These are phyloP conservation scores for Didymella pinodella DNA, from an alignment of 2,329 filamentous ascomycete species.

Conservation along the genomic window DNA sequence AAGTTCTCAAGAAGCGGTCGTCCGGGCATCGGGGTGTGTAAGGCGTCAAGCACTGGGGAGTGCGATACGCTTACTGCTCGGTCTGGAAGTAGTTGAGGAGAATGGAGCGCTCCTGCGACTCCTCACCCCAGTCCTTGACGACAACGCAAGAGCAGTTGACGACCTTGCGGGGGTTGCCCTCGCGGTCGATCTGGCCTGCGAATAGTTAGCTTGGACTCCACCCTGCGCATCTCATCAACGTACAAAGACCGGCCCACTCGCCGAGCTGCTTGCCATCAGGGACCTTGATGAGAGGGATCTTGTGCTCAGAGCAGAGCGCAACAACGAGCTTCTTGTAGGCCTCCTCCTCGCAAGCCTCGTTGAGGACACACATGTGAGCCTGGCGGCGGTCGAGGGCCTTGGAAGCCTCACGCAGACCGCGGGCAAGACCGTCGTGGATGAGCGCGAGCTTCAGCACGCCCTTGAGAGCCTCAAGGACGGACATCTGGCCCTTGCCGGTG, in stretches of 20 bases:
- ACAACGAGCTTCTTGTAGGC: constrained; percentile 99
- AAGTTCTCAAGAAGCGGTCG: constrained; percentile 8
- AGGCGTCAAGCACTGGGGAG: constrained; percentile 12
- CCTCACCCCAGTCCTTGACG: constrained; percentile 99
- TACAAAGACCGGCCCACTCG: constrained; percentile 99
- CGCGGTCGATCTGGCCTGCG: constrained; percentile 94
- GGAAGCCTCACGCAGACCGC: constrained; percentile 96
- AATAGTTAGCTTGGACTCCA: constrained; percentile 18
- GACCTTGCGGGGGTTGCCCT: constrained; percentile 99
- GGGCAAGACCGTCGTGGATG: constrained; percentile 99
- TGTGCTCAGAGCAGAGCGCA: constrained; percentile 98
- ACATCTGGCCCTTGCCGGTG: constrained; percentile 87
- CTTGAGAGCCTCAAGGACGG: constrained; percentile 97
- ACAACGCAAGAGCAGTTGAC: constrained; percentile 99
- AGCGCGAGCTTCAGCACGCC: constrained; percentile 98
- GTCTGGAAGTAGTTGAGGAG: constrained; percentile 99
- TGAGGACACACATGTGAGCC: constrained; percentile 99
- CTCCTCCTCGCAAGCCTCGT: constrained; percentile 99
- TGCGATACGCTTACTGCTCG: constrained; percentile 58
- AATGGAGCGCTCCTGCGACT: constrained; percentile 97
- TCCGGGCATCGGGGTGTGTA: constrained; percentile 10
- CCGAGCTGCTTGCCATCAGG: constrained; percentile 99
- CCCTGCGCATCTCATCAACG: constrained; percentile 56
- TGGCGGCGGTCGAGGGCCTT: constrained; percentile 99
- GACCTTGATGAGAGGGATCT: constrained; percentile 99